Conservation (phyloP, 2,329 filamentous ascomycete species). For the Aspergillus tamarii region DNA sequence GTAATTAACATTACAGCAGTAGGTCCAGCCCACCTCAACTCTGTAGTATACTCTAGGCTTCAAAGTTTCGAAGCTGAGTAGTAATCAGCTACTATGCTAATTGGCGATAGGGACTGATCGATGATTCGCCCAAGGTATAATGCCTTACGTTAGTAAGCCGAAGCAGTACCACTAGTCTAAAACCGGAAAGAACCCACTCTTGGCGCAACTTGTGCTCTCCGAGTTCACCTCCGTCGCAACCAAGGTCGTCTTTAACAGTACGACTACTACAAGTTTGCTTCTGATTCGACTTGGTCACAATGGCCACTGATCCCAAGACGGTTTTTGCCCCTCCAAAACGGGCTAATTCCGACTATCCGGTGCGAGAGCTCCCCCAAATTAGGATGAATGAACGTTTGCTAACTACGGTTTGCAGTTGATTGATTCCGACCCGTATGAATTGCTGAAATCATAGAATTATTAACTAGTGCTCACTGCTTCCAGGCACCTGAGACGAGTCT, state of each 20-base stretch:
- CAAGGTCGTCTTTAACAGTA: slow-evolving; percentile 25
- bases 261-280: slow-evolving; percentile 16
- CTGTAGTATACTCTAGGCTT: too few species aligned
- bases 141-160: not conserved
- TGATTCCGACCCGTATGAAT: slow-evolving; percentile 91
- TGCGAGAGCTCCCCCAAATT: slow-evolving; percentile 53
- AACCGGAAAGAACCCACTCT: slow-evolving; percentile 15
- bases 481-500: slow-evolving; percentile 88
- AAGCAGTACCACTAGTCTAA: slow-evolving; percentile 2
- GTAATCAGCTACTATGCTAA: not conserved
- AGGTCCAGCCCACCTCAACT: too few species aligned
- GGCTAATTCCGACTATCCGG: slow-evolving; percentile 81
- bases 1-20: too few species aligned
- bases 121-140: not conserved
- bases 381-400: slow-evolving; percentile 17
- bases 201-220: slow-evolving; percentile 29
- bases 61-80: too few species aligned
- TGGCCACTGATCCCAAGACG: slow-evolving; percentile 44
- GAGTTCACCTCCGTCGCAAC: slow-evolving; percentile 32
- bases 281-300: slow-evolving; percentile 26
- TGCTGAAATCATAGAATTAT: slow-evolving; percentile 12
- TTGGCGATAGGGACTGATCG: not conserved
- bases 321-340: slow-evolving; percentile 73
- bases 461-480: slow-evolving; percentile 33
- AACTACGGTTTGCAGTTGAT: slow-evolving; percentile 71